Percentiles rank a stretch among this genome's conserved stretches.
Evolutionary conservation across 2,329 filamentous ascomycete genomes (phyloP).

Genomic region (Pyrenophora teres): DNA sequence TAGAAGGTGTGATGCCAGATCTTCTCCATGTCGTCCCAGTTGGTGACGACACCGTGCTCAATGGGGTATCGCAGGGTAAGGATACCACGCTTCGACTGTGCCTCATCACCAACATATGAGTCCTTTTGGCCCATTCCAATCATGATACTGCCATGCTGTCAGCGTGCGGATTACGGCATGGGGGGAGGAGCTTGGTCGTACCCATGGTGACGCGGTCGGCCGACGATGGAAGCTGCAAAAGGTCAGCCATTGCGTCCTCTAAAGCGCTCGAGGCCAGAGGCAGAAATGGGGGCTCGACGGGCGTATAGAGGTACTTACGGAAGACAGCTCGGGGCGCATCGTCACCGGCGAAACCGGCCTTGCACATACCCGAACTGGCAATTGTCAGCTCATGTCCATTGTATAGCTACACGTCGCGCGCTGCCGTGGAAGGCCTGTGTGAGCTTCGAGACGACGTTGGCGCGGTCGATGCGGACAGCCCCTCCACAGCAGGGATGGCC

Average conservation of each 20-base stretch:
- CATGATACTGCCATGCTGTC: slow-evolving; percentile 80
- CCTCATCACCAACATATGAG: slow-evolving; percentile 99
- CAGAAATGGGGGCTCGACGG: slow-evolving; percentile 16
- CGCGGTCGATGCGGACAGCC: slow-evolving; percentile 37
- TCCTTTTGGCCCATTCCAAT: slow-evolving; percentile 99
- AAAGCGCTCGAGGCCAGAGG: background rate
- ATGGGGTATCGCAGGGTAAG: slow-evolving; percentile 99
- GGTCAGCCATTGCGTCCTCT: slow-evolving; percentile 35
- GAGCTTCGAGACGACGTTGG: slow-evolving; percentile 29
- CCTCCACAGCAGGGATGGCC: slow-evolving; percentile 47
- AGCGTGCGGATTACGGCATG: slow-evolving; percentile 39
- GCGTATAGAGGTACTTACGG: slow-evolving; percentile 72
- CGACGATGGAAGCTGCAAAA: slow-evolving; percentile 90
- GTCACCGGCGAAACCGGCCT: slow-evolving; percentile 99
- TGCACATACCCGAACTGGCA: slow-evolving; percentile 99
- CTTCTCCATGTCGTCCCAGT: slow-evolving; percentile 99
- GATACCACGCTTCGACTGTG: slow-evolving; percentile 99
- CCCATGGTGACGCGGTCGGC: slow-evolving; percentile 99
- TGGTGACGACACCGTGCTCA: slow-evolving; percentile 99
- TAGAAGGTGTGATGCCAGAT: slow-evolving; percentile 99
- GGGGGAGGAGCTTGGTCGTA: slow-evolving; percentile 60
- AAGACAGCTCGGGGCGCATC: slow-evolving; percentile 99
- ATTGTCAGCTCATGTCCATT: slow-evolving; percentile 45
- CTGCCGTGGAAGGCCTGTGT: slow-evolving; percentile 31
- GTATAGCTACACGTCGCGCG: slow-evolving; percentile 23